Base-by-base conservation (phyloP, 352 stramenopile species). In the Plasmopara halstedii region DNA sequence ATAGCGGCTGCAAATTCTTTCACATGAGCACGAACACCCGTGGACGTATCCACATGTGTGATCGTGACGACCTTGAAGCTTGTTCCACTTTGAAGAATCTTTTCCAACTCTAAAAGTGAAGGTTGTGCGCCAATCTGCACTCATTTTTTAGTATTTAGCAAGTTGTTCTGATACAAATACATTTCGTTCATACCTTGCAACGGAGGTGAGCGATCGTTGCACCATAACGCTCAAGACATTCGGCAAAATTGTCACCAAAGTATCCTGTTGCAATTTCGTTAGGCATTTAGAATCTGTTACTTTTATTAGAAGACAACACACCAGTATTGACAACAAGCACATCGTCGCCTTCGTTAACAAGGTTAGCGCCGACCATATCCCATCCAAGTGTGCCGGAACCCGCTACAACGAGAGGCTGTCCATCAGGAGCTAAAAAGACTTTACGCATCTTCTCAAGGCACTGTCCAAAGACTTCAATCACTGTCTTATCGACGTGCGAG, bases 401-500 rank as follows among this genome's bases (percentile, higher is more conserved):
- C 2, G 70, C 63, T 19, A 88, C 77, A 5, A 88, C 41, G 14
- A 88, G 59, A 21, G 77, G 77, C 53, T 88, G 77, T 10, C 77
- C 77, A 32, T 88, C 77, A 1, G 69, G 56, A 13, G 77, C 73
- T 46, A 88, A 42, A 33, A 88, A 83, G 0, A 85, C 71, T 53
- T 86, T 82, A 57, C 77, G 77, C 70, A 86, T 80, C 70, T 88
- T 86, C 64, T 88, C 77, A 18, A 88, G 68, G 17, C 64, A 83
- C 47, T 83, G 67, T 27, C 73, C 73, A 50, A 88, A 88, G 11
- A 85, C 62, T 38, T 86, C 73, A 36, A 88, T 81, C 26, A 86
- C 75, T 26, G 50, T 67, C 64, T 84, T 83, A 57, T 88, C 77
- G 50, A 88, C 77, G 53, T 88, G 77, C 14, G 77, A 88, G 53